Evolutionary conservation across 108 stramenopile species (phyloP).

Genomic region (Discostella stelligeroides): DNA sequence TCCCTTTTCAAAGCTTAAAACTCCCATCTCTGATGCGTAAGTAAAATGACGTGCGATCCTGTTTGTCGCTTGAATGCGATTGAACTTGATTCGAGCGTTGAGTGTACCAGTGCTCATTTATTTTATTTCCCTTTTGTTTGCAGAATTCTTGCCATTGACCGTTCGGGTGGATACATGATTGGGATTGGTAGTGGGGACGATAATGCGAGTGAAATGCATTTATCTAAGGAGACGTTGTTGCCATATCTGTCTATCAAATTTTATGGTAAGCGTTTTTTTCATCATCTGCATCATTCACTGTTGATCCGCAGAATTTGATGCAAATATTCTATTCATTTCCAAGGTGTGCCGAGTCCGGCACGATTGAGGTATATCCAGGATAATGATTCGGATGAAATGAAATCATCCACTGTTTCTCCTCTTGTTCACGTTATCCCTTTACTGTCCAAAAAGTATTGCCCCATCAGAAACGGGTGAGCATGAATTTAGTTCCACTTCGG

Average conservation of each 20-base stretch:
- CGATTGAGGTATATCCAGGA: conserved; percentile 17
- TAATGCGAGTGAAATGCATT: background rate
- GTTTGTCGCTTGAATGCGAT: background rate
- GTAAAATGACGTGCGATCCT: background rate
- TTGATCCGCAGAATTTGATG: background rate
- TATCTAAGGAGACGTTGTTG: background rate
- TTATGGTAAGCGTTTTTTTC: conserved; percentile 27
- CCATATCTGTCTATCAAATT: conserved; percentile 33
- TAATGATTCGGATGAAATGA: background rate
- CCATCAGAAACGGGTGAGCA: conserved; percentile 21
- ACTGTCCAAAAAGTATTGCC: conserved; percentile 1
- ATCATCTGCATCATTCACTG: background rate
- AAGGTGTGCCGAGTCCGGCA: conserved; percentile 43
- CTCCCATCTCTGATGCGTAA: conserved; percentile 33
- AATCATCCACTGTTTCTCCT: conserved; percentile 27
- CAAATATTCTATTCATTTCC: background rate
- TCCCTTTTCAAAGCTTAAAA: conserved; percentile 41
- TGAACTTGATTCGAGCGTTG: too few relatives aligned
- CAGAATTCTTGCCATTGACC: conserved; percentile 38
- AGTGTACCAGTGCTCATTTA: background rate
- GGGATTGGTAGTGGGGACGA: conserved; percentile 29
- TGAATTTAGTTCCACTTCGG: background rate
- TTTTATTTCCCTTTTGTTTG: background rate
- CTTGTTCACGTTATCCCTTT: conserved; percentile 34
- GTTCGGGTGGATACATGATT: conserved; percentile 44